phyloP scores from a whole-genome alignment of 345 rosid species.

The Orychophragmus violaceus region DNA sequence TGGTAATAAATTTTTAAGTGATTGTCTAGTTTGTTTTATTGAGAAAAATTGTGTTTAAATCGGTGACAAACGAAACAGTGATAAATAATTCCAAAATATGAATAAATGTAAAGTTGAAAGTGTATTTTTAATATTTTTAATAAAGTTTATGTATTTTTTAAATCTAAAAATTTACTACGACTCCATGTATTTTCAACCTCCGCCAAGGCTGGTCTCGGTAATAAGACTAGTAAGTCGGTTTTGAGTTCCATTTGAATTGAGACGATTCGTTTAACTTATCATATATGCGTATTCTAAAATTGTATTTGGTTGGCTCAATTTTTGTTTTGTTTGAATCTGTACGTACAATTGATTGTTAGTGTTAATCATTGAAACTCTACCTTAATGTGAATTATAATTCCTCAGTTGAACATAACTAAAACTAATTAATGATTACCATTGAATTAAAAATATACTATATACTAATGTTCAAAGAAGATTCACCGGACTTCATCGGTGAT shows the following conservation, averaged over 20 bases:
- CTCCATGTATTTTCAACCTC: no score
- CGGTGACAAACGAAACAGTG: no score
- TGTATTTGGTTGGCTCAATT: not conserved
- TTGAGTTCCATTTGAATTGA: not conserved
- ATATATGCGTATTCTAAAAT: not conserved
- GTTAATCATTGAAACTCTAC: not conserved
- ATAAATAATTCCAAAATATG: no score
- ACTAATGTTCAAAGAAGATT: slow-evolving; percentile 16
- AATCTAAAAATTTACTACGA: no score
- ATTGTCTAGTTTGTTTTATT: no score
- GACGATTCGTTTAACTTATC: not conserved
- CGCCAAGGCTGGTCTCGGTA: not conserved
- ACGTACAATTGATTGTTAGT: not conserved
- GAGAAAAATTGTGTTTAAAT: no score
- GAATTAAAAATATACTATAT: not conserved
- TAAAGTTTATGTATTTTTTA: no score
- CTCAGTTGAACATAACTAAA: not conserved
- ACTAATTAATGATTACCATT: not conserved
- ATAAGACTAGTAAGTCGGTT: not conserved
- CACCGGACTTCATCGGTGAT: slow-evolving; percentile 1
- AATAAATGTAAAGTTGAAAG: no score
- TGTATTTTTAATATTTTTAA: no score
- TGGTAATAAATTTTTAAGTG: no score
- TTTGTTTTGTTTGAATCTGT: not conserved
- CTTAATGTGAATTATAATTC: not conserved